These are phyloP conservation scores for Saturnispora ahearnii DNA, from an alignment of 805 yeast species.

Conservation along the genomic window DNA sequence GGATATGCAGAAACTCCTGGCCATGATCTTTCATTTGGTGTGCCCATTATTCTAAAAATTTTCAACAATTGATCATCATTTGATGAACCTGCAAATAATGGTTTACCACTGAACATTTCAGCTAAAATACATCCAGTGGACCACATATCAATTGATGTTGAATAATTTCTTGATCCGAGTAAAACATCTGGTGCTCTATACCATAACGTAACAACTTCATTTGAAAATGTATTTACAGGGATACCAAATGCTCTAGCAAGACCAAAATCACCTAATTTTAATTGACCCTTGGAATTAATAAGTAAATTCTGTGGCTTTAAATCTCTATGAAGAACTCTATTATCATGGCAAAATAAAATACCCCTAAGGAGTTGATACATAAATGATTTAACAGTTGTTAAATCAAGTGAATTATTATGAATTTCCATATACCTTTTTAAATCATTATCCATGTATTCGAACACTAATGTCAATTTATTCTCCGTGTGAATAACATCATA, in stretches of 20 bases:
- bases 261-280: slow-evolving; percentile 94
- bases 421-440: slow-evolving; percentile 79
- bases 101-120: slow-evolving; percentile 97
- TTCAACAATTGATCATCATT: slow-evolving; percentile 92
- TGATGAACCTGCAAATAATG: slow-evolving; percentile 91
- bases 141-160: slow-evolving; percentile 98
- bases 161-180: slow-evolving; percentile 88
- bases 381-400: slow-evolving; percentile 74
- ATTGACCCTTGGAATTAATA: slow-evolving; percentile 81
- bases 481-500: slow-evolving; percentile 97
- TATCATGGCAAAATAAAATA: slow-evolving; percentile 78
- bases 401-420: slow-evolving; percentile 34
- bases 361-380: slow-evolving; percentile 93
- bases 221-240: slow-evolving; percentile 93
- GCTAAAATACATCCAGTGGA: slow-evolving; percentile 97
- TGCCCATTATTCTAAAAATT: slow-evolving; percentile 90
- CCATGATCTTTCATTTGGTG: slow-evolving; percentile 95
- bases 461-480: slow-evolving; percentile 86
- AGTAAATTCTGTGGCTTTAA: slow-evolving; percentile 92
- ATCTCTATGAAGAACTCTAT: slow-evolving; percentile 75
- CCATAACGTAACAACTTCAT: slow-evolving; percentile 97
- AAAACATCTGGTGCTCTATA: slow-evolving; percentile 96
- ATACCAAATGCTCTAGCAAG: slow-evolving; percentile 96
- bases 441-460: slow-evolving; percentile 90
- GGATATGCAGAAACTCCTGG: slow-evolving; percentile 91